These are phyloP conservation scores for Conoideocrella luteorostrata DNA, from an alignment of 2,329 filamentous ascomycete species.

Conservation along the genomic window DNA sequence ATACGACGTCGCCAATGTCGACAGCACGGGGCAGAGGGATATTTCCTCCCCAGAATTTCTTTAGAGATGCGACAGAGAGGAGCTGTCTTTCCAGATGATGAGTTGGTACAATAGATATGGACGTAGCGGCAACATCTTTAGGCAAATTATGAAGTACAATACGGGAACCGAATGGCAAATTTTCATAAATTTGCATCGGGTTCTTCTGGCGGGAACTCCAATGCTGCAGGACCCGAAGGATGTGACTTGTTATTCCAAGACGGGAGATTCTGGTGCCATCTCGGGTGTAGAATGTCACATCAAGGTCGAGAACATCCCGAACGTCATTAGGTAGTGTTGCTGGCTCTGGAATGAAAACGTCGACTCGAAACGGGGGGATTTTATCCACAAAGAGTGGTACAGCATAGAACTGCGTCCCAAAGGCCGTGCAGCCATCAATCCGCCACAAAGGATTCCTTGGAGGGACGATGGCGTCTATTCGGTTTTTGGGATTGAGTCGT, in stretches of 20 bases:
- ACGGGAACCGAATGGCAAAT: slow-evolving; percentile 49
- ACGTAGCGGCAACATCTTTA: slow-evolving; percentile 37
- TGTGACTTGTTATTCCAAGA: slow-evolving; percentile 46
- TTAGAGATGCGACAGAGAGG: slow-evolving; percentile 35
- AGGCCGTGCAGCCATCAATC: slow-evolving; percentile 51
- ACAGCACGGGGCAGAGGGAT: slow-evolving; percentile 38
- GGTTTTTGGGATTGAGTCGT: slow-evolving; percentile 52
- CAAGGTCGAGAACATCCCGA: slow-evolving; percentile 39
- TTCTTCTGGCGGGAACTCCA: slow-evolving; percentile 36
- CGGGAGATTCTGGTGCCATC: slow-evolving; percentile 39
- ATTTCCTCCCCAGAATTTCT: slow-evolving; percentile 35
- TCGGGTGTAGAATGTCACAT: slow-evolving; percentile 49
- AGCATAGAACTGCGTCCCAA: slow-evolving; percentile 52
- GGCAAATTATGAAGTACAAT: slow-evolving; percentile 49
- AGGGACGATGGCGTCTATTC: slow-evolving; percentile 48
- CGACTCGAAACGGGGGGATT: slow-evolving; percentile 46
- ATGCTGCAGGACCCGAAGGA: slow-evolving; percentile 46
- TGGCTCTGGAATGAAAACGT: slow-evolving; percentile 51
- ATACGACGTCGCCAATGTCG: slow-evolving; percentile 43
- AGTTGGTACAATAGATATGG: slow-evolving; percentile 41
- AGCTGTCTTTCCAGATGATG: slow-evolving; percentile 49
- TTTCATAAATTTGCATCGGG: slow-evolving; percentile 31
- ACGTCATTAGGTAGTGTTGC: slow-evolving; percentile 33
- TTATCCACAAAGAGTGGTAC: slow-evolving; percentile 44
- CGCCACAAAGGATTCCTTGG: slow-evolving; percentile 44